phyloP scores from a whole-genome alignment of 805 yeast genomes.

The Schwanniomyces occidentalis region DNA sequence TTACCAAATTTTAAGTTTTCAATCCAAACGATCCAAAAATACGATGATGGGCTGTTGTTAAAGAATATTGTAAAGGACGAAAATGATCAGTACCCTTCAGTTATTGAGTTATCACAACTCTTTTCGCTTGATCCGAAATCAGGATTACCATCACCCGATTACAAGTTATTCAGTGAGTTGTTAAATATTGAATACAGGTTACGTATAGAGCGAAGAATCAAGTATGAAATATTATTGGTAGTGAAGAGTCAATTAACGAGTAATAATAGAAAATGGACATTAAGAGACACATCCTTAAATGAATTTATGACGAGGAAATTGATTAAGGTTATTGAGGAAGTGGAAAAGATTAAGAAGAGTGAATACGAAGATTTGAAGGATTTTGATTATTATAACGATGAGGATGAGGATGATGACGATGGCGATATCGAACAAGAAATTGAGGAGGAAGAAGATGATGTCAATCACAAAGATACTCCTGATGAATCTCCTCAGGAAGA shows the following conservation, averaged over 20 bases:
- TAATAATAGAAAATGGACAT: constrained; percentile 36
- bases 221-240: constrained; percentile 33
- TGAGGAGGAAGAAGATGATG: constrained; percentile 14
- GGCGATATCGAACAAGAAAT: constrained; percentile 3
- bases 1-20: constrained; percentile 32
- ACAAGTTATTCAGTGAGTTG: constrained; percentile 26
- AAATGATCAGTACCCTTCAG: constrained; percentile 12
- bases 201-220: constrained; percentile 32
- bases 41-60: constrained; percentile 21
- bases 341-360: constrained; percentile 26
- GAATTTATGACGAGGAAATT: constrained; percentile 30
- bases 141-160: constrained; percentile 27
- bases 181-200: constrained; percentile 34
- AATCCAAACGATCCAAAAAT: constrained; percentile 25
- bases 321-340: constrained; percentile 23
- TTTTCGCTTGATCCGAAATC: constrained; percentile 28
- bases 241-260: constrained; percentile 30
- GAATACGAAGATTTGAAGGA: constrained; percentile 29
- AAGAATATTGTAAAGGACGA: constrained; percentile 13
- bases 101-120: constrained; percentile 17
- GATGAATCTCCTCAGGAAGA: constrained; percentile 9
- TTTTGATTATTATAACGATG: constrained; percentile 19
- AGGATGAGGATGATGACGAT: constrained; percentile 22
- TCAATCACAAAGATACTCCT: neutral
- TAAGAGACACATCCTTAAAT: constrained; percentile 29